Percentiles rank a stretch among this genome's conserved stretches.
These are phyloP conservation scores for Melampsora occidentalis DNA, from an alignment of 1,284 basidiomycete species.

Conservation along the genomic window DNA sequence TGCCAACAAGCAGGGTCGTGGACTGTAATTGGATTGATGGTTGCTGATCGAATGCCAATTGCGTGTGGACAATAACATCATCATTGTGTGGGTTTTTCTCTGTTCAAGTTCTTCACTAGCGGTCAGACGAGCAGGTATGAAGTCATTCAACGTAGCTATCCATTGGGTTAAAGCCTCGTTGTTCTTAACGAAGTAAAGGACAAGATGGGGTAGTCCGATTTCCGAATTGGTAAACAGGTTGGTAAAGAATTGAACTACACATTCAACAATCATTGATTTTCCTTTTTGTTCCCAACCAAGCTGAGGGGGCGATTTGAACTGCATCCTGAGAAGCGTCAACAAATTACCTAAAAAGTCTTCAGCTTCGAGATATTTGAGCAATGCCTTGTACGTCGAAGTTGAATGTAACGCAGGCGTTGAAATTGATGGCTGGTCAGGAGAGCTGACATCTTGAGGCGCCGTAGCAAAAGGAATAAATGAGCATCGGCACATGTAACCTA, in stretches of 20 bases:
- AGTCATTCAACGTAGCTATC: neutral
- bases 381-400: neutral
- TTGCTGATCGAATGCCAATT: conserved; percentile 10
- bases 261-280: conserved; percentile 2
- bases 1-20: conserved; percentile 1
- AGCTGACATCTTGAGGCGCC: neutral
- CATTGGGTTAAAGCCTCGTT: neutral
- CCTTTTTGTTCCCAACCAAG: neutral
- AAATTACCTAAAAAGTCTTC: neutral
- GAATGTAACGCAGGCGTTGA: neutral
- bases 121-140: neutral
- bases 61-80: conserved; percentile 1
- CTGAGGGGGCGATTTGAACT: neutral
- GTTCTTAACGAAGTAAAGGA: neutral
- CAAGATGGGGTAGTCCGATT: neutral
- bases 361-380: conserved; percentile 1
- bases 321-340: neutral
- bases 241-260: neutral
- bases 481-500: neutral
- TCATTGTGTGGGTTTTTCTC: neutral
- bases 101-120: neutral
- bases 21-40: neutral
- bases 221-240: neutral
- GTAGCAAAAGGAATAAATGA: neutral
- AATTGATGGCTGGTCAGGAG: neutral